phyloP scores from a whole-genome alignment of 1,139 yeast species.

The Yamadazyma sp. region DNA sequence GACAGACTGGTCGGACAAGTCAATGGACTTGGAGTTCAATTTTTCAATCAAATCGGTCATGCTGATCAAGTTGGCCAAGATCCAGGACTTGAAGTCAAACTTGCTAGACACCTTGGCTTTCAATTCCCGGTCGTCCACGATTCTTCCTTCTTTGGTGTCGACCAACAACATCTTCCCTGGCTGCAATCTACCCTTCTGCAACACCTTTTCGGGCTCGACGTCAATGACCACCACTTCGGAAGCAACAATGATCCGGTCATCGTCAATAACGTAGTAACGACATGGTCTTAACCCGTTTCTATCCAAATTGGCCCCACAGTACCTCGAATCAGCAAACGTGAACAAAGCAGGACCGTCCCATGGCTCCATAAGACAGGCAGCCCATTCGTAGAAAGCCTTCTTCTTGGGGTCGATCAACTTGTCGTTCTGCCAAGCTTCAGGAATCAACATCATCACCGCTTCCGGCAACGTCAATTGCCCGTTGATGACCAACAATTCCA shows the following conservation, averaged over 20 bases:
- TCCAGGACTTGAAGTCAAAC: slow-evolving; percentile 93
- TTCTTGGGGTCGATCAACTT: slow-evolving; percentile 82
- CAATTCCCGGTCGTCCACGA: slow-evolving; percentile 90
- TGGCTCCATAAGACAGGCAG: slow-evolving; percentile 98
- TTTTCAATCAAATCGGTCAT: slow-evolving; percentile 72
- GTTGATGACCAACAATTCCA: slow-evolving; percentile 86
- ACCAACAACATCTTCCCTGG: slow-evolving; percentile 97
- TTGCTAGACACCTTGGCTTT: slow-evolving; percentile 80
- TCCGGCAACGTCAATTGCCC: slow-evolving; percentile 93
- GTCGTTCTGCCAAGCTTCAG: slow-evolving; percentile 98
- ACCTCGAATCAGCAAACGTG: slow-evolving; percentile 95
- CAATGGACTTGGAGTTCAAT: slow-evolving; percentile 50
- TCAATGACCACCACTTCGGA: slow-evolving; percentile 97
- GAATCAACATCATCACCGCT: slow-evolving; percentile 95
- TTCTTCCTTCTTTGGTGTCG: slow-evolving; percentile 88
- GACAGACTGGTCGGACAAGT: slow-evolving; percentile 24
- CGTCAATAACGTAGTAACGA: slow-evolving; percentile 92
- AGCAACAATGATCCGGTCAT: slow-evolving; percentile 95
- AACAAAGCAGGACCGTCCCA: slow-evolving; percentile 99
- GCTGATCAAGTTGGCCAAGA: slow-evolving; percentile 79
- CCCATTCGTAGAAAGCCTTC: slow-evolving; percentile 98
- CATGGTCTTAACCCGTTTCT: slow-evolving; percentile 98
- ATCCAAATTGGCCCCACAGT: slow-evolving; percentile 97
- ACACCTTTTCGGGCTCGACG: slow-evolving; percentile 76
- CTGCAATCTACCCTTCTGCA: slow-evolving; percentile 89